Evolutionary conservation across 495 filamentous ascomycete genomes (phyloP).

Genomic region (Penicillium dipodomyicola): DNA sequence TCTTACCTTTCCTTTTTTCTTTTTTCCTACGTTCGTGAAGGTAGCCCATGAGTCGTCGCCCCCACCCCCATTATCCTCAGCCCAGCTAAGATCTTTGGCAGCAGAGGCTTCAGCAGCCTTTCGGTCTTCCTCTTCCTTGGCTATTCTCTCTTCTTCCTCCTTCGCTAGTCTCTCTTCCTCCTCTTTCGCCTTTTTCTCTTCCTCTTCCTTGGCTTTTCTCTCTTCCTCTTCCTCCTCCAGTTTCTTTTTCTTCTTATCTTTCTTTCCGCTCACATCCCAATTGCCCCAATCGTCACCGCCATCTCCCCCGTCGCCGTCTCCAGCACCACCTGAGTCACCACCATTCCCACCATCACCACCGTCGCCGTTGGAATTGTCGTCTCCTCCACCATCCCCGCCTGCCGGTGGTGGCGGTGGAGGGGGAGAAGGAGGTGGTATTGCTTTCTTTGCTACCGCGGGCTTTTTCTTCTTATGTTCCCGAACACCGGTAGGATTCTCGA

Average conservation of each 20-base stretch:
- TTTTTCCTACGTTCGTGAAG: constrained; percentile 37
- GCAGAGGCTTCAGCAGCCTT: constrained; percentile 37
- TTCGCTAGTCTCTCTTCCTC: constrained; percentile 37
- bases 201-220: constrained; percentile 34
- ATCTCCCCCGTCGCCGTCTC: constrained; percentile 27
- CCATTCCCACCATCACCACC: constrained; percentile 41
- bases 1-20: constrained; percentile 53
- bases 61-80: constrained; percentile 34
- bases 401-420: constrained; percentile 21
- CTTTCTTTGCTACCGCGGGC: constrained; percentile 37
- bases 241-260: constrained; percentile 40
- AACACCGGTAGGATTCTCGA: constrained; percentile 50
- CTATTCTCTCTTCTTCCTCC: constrained; percentile 32
- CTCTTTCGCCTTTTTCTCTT: constrained; percentile 29
- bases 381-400: constrained; percentile 28
- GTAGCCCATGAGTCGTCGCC: constrained; percentile 40
- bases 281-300: constrained; percentile 40
- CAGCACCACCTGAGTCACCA: constrained; percentile 25
- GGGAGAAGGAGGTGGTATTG: constrained; percentile 22
- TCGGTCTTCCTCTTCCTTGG: constrained; percentile 39
- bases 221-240: constrained; percentile 41
- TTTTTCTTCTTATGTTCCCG: constrained; percentile 50
- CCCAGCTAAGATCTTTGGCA: constrained; percentile 45
- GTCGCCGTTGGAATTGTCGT: constrained; percentile 36
- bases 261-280: constrained; percentile 44